Conservation (phyloP, 2,329 filamentous ascomycete genomes). For the Botrytis cinerea region DNA sequence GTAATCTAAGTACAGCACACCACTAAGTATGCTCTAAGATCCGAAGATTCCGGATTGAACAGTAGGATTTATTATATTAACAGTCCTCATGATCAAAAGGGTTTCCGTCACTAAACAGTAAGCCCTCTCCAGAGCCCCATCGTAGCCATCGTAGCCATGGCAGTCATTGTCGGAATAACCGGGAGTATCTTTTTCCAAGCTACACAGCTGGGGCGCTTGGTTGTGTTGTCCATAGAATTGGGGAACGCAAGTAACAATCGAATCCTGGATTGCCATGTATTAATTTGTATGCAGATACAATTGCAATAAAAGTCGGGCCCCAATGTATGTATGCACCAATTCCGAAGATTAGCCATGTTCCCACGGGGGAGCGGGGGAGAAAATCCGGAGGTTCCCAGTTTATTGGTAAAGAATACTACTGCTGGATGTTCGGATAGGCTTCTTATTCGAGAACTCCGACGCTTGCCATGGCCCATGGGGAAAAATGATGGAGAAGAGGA, state of each 20-base stretch:
- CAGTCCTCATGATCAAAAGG: not conserved
- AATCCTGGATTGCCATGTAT: not conserved
- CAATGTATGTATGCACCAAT: not conserved
- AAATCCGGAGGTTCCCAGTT: not conserved
- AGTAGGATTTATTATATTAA: not conserved
- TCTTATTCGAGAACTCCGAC: not conserved
- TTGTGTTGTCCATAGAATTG: not conserved
- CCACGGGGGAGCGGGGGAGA: not conserved
- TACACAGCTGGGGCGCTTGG: not conserved
- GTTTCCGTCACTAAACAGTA: not conserved
- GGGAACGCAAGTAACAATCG: not conserved
- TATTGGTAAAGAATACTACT: not conserved
- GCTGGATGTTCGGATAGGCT: not conserved
- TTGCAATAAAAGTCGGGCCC: not conserved
- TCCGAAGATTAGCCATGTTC: not conserved
- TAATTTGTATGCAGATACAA: not conserved
- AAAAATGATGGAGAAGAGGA: not conserved
- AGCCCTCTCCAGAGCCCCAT: not conserved
- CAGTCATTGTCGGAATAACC: no score
- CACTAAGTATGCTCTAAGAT: not conserved
- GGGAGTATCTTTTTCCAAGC: constrained; percentile 1
- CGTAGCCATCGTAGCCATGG: not conserved
- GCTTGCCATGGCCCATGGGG: not conserved
- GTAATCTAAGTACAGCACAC: not conserved
- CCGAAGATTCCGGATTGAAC: not conserved